Base-by-base conservation (phyloP, 768 basidiomycete species). In the Naematelia aurantialba region DNA sequence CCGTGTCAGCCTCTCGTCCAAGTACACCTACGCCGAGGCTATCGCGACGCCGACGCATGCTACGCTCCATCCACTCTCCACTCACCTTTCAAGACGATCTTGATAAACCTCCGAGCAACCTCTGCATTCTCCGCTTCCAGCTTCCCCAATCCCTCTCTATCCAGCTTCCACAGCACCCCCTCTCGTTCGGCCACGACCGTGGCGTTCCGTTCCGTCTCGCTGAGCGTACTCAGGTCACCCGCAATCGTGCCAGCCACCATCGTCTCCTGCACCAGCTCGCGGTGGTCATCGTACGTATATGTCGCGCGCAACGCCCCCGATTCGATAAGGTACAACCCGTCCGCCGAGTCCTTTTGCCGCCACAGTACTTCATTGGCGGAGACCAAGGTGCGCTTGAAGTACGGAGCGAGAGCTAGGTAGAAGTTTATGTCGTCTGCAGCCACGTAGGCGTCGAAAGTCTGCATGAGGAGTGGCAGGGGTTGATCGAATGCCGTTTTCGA, bases 191-290 rank as follows among this genome's bases (percentile, higher is more conserved):
- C 89, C 0, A 86, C 80, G 31, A 89, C 89, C 3, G 87, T 89
- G 24, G 92, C 88, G 72, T 96, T 98, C 49, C 94, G 81, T 17
- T 85, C 81, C 19, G 87, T 81, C 21, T 85, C 85, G 8, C 91
- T 86, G 12, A 99, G 79, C 34, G 88, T 89, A 0, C 89, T 87
- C 53, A 99, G 76, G 77, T 97, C 94, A 0, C 94, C 94, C 10
- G 93, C 90, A 1, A 97, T 79, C 0, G 91, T 91, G 1, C 92
- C 93, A 2, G 90, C 85, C 0, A 93, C 89, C 91, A 94, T 94
- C 1, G 88, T 89, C 78, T 94, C 91, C 69, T 89, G 87, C 50
- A 91, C 85, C 4, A 78, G 74, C 24, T 83, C 82, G 4, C 83
- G 79, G 63, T 88, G 83, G 50, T 85, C 85, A 1, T 84, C 85